phyloP scores from a whole-genome alignment of 352 stramenopile species.

The Phytophthora sansomeana region DNA sequence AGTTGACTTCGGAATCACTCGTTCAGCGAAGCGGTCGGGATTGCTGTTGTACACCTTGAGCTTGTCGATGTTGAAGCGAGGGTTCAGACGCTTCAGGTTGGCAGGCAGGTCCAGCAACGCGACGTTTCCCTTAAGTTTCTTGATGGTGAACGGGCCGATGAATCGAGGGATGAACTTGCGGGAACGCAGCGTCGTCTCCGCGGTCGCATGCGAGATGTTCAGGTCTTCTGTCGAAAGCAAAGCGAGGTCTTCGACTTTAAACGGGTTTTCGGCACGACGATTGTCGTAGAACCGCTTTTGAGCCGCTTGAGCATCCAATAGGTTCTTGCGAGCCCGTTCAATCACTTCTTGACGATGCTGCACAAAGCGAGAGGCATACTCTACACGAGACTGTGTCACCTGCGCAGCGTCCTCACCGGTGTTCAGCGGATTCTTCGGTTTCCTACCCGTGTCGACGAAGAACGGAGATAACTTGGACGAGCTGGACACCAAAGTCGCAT shows the following conservation, averaged over 20 bases:
- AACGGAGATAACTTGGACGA: no score
- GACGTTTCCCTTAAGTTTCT: slow-evolving; percentile 12
- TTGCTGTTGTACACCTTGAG: slow-evolving; percentile 18
- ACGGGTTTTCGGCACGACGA: background rate
- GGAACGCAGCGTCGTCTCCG: slow-evolving; percentile 4
- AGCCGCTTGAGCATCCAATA: slow-evolving; percentile 7
- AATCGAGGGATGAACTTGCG: slow-evolving; percentile 13
- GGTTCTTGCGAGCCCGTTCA: slow-evolving; percentile 4
- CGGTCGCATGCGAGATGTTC: slow-evolving; percentile 11
- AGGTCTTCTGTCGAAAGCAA: slow-evolving; percentile 15
- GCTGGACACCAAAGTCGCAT: no score
- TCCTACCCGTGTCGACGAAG: no score
- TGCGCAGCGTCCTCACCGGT: no score
- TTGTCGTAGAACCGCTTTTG: slow-evolving; percentile 21
- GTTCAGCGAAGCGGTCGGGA: background rate
- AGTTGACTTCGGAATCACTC: slow-evolving; percentile 15
- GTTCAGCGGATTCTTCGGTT: no score
- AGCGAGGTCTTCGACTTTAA: slow-evolving; percentile 12
- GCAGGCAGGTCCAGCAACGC: slow-evolving; percentile 9
- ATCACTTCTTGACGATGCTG: slow-evolving; percentile 13
- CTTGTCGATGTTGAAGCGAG: slow-evolving; percentile 23
- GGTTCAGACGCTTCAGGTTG: slow-evolving; percentile 7
- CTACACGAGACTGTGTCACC: slow-evolving; percentile 1
- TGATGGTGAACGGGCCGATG: background rate
- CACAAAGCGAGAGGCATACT: slow-evolving; percentile 11